Base-by-base conservation (phyloP, 805 yeast species). In the Pichia nanzhaoensis region DNA sequence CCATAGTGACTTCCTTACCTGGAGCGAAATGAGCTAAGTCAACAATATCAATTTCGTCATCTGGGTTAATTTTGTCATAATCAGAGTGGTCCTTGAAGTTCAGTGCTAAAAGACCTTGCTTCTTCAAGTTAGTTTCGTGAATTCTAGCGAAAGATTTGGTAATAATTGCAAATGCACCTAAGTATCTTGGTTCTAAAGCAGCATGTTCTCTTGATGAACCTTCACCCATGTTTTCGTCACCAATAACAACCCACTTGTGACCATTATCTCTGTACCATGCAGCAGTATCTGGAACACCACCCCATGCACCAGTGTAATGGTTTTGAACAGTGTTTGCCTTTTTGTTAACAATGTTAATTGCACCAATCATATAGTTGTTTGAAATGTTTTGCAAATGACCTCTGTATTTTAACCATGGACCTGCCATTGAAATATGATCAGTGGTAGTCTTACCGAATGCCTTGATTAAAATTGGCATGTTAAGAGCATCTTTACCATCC, bases 171-270 rank as follows among this genome's bases (percentile, higher is more conserved):
- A 86, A 88, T 63, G 95, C 98, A 78, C 97, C 97, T 67, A 91
- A 79, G 90, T 73, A 93, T 78, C 99, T 86, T 77, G 99, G 99
- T 80, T 90, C 96, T 68, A 91, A 80, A 60, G 99, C 99, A 66
- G 98, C 99, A 70, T 91, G 99, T 76, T 91, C 99, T 80, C 99
- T 88, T 60, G 98, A 91, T 53, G 97, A 90, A 76, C 99, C 99
- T 78, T 91, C 99, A 78, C 99, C 99, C 64, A 90, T 87, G 78
- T 91, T 91, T 74, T 91, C 97, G 65, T 88, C 98, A 72, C 97
- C 99, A 65, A 91, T 78, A 56, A 91, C 98, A 72, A 90, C 96
- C 98, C 98, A 91, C 64, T 76, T 82, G 65, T 83, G 74, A 60
- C 95, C 96, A 56, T 82, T 73, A 66, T 87, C 95, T 75, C 96